phyloP scores from a whole-genome alignment of 2,329 filamentous ascomycete species.

The Grosmannia penicillata region DNA sequence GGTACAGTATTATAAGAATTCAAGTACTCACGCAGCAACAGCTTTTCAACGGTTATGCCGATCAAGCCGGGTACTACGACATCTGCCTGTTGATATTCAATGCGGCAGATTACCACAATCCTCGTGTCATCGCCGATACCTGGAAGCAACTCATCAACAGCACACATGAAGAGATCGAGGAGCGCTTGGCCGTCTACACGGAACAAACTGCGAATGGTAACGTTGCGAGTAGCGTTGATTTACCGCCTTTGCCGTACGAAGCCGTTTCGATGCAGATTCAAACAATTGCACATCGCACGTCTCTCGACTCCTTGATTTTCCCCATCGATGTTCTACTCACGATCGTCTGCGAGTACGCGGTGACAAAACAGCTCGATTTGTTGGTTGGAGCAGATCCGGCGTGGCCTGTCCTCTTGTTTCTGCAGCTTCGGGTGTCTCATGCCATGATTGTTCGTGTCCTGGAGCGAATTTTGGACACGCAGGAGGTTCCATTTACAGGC shows the following conservation, averaged over 20 bases:
- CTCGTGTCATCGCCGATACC: conserved; percentile 67
- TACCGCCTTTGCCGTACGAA: conserved; percentile 50
- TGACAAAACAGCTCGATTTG: conserved; percentile 42
- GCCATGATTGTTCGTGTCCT: conserved; percentile 40
- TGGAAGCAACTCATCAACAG: conserved; percentile 73
- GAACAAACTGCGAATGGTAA: conserved; percentile 7
- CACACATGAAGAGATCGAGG: conserved; percentile 43
- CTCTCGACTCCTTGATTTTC: conserved; percentile 52
- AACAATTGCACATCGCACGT: conserved; percentile 49
- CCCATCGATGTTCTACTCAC: conserved; percentile 45
- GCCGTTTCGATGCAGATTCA: conserved; percentile 49
- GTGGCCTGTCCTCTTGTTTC: conserved; percentile 43
- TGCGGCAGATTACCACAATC: conserved; percentile 77
- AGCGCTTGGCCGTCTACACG: conserved; percentile 23
- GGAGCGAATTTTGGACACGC: conserved; percentile 41
- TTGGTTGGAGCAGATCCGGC: conserved; percentile 40
- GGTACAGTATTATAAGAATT: neutral
- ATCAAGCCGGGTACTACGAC: conserved; percentile 79
- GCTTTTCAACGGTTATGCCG: conserved; percentile 88
- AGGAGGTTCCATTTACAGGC: conserved; percentile 43
- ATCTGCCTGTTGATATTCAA: conserved; percentile 88
- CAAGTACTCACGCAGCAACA: no score
- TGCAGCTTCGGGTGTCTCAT: conserved; percentile 39
- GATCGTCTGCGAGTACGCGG: conserved; percentile 46
- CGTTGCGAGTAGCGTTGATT: conserved; percentile 16